Evolutionary conservation across 129 eudicot genomes (phyloP), one percentile per base, ranked within the genome.

Genomic region (Tagetes erecta): DNA sequence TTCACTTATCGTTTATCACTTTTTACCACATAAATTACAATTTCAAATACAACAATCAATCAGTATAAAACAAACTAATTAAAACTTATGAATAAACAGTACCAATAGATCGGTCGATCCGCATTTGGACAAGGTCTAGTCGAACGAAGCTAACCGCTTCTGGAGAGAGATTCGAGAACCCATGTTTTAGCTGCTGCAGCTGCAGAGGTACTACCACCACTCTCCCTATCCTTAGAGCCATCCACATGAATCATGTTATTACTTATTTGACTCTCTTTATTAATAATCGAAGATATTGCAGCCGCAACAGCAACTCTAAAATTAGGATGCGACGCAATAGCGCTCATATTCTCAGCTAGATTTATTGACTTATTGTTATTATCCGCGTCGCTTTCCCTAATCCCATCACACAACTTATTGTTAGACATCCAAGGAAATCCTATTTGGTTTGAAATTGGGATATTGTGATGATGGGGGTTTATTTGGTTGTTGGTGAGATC

Each of bases 301-400:
- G 97, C 97, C 41, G 97, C 97, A 20, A 91, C 97, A 13, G 97
- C 97, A 72, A 91, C 97, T 88, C 92, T 86, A 83, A 91, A 88
- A 74, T 88, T 88, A 64, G 97, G 97, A 81, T 91, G 95, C 38
- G 88, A 83, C 74, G 97, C 87, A 68, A 91, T 85, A 39, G 90
- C 92, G 79, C 87, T 91, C 87, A 86, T 80, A 59, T 91, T 88
- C 37, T 91, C 97, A 57, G 85, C 84, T 72, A 91, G 40, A 72
- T 20, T 20, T 20, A 72, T 67, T 68, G 76, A 68, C 72, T 79
- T 73, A 37, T 37, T 81, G 1, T 60, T 49, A 39, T 62, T 65
- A 33, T 85, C 37, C 2, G 27, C 44, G 20, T 40, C 46, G 49
- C 78, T 46, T 56, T 58, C 65, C 60, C 33, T 70, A 33, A 49